Evolutionary conservation across 805 yeast genomes (phyloP).

Genomic region (Yarrowia sp.): DNA sequence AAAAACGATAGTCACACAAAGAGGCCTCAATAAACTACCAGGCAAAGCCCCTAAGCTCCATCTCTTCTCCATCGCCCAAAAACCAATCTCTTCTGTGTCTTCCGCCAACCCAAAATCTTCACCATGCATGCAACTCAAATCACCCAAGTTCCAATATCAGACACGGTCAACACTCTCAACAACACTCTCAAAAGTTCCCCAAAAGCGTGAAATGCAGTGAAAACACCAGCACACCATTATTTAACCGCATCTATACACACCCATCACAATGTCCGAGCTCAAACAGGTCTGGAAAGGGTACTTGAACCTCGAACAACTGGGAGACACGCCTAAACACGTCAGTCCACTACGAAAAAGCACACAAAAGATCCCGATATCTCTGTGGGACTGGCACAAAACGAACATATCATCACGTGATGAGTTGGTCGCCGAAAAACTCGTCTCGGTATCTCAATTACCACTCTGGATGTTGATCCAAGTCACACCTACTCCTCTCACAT

Average conservation of each 20-base stretch:
- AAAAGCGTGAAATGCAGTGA: background rate
- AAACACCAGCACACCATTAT: background rate
- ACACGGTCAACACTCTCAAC: slow-evolving; percentile 2
- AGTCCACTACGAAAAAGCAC: slow-evolving; percentile 17
- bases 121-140: slow-evolving; percentile 11
- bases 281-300: slow-evolving; percentile 31
- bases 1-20: too few relatives aligned
- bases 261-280: slow-evolving; percentile 13
- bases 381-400: slow-evolving; percentile 33
- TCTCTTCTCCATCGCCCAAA: too few relatives aligned
- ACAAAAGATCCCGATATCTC: slow-evolving; percentile 5
- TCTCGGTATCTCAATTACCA: slow-evolving; percentile 18
- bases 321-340: slow-evolving; percentile 12
- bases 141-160: background rate
- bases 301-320: slow-evolving; percentile 6
- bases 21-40: too few relatives aligned
- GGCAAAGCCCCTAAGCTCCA: too few relatives aligned
- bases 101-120: slow-evolving; percentile 8
- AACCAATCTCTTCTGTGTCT: too few relatives aligned
- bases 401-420: slow-evolving; percentile 7
- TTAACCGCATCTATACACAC: background rate
- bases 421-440: slow-evolving; percentile 23
- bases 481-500: slow-evolving; percentile 3
- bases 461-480: slow-evolving; percentile 32
- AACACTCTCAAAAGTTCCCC: background rate